Percentiles rank a stretch among this genome's conserved stretches.
phyloP scores from a whole-genome alignment of 768 basidiomycete species.

The Auriculariales sp. region DNA sequence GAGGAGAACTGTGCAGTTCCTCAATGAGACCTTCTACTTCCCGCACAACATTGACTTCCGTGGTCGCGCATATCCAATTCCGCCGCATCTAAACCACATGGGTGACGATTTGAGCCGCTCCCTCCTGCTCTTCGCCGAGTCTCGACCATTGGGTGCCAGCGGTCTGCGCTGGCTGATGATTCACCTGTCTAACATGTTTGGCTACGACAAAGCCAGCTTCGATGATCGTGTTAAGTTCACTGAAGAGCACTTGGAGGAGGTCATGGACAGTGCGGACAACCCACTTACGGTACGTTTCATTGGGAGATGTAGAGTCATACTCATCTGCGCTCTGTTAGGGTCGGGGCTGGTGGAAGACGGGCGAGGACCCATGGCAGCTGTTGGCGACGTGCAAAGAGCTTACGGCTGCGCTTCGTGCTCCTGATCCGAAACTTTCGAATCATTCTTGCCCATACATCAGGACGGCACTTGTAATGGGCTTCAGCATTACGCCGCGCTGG shows the following conservation, averaged over 20 bases:
- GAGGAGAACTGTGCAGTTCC: conserved; percentile 37
- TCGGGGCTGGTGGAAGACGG: conserved; percentile 72
- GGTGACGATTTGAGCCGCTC: conserved; percentile 89
- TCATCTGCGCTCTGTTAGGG: too few relatives aligned
- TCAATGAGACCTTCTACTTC: conserved; percentile 77
- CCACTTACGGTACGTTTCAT: conserved; percentile 49
- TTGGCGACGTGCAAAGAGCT: conserved; percentile 88
- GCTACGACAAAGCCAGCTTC: conserved; percentile 89
- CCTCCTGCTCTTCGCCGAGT: conserved; percentile 67
- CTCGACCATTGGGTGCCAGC: conserved; percentile 63
- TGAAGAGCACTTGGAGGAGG: conserved; percentile 52
- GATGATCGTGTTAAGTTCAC: conserved; percentile 81
- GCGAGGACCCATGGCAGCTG: conserved; percentile 97
- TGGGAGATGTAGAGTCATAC: too few relatives aligned
- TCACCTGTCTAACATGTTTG: conserved; percentile 84
- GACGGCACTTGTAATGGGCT: conserved; percentile 98
- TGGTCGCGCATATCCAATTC: conserved; percentile 92
- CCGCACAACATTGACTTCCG: conserved; percentile 98
- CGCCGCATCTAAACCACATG: conserved; percentile 89
- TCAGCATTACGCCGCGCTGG: conserved; percentile 96
- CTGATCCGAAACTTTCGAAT: conserved; percentile 43
- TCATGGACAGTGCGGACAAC: conserved; percentile 69
- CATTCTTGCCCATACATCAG: conserved; percentile 82
- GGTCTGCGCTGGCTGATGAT: conserved; percentile 93
- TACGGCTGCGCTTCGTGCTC: conserved; percentile 59